Conservation (phyloP, 345 rosid species). For the Chamaenerion angustifolium region DNA sequence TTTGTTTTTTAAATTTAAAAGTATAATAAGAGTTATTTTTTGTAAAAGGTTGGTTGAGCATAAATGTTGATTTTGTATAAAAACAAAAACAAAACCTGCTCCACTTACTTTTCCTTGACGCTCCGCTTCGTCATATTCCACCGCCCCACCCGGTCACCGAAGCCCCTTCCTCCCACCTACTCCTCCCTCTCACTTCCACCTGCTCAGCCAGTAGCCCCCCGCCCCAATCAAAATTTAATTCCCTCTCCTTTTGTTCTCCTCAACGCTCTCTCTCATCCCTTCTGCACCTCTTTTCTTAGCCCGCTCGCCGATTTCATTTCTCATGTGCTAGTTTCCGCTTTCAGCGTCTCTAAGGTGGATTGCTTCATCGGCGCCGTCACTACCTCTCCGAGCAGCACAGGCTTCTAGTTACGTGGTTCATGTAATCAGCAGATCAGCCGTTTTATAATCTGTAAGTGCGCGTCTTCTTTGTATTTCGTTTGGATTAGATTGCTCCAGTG, state of each 20-base stretch:
- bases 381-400: not conserved
- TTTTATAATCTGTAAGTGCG: not conserved
- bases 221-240: constrained; percentile 1
- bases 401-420: not conserved
- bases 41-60: no score
- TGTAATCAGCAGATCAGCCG: not conserved
- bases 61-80: no score
- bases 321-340: not conserved
- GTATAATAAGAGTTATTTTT: no score
- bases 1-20: no score
- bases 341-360: not conserved
- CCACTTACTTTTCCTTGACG: no score
- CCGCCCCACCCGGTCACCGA: constrained; percentile 1
- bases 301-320: not conserved
- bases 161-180: no score
- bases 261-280: not conserved
- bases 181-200: no score
- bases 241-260: not conserved
- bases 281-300: not conserved
- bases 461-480: no score
- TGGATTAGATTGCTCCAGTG: no score
- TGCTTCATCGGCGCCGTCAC: not conserved
- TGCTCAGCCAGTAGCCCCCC: not conserved
- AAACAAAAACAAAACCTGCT: no score
- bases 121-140: not conserved